phyloP scores from a whole-genome alignment of 768 basidiomycete genomes.

The Lactifluus echinatus region DNA sequence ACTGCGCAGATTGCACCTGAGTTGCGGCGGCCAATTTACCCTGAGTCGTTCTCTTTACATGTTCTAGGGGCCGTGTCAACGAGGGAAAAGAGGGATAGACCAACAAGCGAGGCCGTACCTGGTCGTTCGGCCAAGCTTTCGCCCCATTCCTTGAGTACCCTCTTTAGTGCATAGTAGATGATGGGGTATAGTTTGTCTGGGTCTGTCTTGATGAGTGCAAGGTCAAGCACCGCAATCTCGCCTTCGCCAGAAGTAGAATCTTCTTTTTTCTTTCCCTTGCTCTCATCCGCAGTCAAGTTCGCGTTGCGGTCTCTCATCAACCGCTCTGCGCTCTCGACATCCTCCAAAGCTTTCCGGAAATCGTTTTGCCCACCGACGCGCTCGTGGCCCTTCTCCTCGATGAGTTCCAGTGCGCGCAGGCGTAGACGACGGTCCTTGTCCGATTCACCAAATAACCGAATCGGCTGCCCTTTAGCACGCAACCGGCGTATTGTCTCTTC shows the following conservation, averaged over 20 bases:
- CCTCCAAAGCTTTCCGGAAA: slow-evolving; percentile 83
- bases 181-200: slow-evolving; percentile 94
- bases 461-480: slow-evolving; percentile 86
- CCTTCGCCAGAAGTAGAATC: slow-evolving; percentile 29
- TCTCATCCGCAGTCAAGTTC: slow-evolving; percentile 28
- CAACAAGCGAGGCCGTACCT: slow-evolving; percentile 39
- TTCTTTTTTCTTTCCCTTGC: slow-evolving; percentile 59
- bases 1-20: slow-evolving; percentile 91
- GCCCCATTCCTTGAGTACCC: slow-evolving; percentile 92
- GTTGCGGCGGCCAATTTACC: slow-evolving; percentile 94
- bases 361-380: slow-evolving; percentile 86
- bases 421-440: slow-evolving; percentile 91
- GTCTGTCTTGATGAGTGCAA: slow-evolving; percentile 77
- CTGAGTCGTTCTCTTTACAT: slow-evolving; percentile 79
- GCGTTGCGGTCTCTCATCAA: slow-evolving; percentile 48
- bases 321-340: slow-evolving; percentile 72
- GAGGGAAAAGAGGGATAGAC: background rate
- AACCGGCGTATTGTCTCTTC: slow-evolving; percentile 87
- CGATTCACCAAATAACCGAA: slow-evolving; percentile 88
- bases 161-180: slow-evolving; percentile 93
- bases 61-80: slow-evolving; percentile 39
- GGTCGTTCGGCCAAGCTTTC: slow-evolving; percentile 91
- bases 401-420: slow-evolving; percentile 86
- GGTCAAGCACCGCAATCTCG: slow-evolving; percentile 53
- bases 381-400: slow-evolving; percentile 82